These are phyloP conservation scores for Scedosporium aurantiacum DNA, from an alignment of 2,329 filamentous ascomycete genomes.

Conservation along the genomic window DNA sequence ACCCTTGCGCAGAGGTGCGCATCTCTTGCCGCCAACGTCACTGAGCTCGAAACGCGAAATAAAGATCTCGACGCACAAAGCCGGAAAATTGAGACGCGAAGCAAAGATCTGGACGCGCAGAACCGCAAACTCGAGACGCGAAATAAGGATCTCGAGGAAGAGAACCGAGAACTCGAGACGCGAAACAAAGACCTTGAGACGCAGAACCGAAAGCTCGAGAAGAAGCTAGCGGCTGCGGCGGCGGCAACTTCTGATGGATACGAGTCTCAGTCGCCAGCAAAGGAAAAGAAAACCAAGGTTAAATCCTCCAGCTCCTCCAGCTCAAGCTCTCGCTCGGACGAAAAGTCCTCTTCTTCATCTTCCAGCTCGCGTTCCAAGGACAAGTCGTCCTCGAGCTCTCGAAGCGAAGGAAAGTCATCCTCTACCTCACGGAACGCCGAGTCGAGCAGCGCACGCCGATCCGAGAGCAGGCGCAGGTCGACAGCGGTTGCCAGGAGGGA, in stretches of 20 bases:
- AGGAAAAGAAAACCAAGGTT: background rate
- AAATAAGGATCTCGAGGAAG: constrained; percentile 9
- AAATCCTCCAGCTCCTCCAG: background rate
- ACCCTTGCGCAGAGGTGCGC: background rate
- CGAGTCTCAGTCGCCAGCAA: background rate
- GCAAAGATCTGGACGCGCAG: background rate
- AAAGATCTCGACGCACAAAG: constrained; percentile 15
- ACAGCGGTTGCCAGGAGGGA: constrained; percentile 2
- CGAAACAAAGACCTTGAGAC: background rate
- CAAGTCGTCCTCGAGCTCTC: background rate
- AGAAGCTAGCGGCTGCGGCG: background rate
- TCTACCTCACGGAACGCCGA: background rate
- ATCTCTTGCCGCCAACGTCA: background rate
- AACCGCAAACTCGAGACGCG: background rate
- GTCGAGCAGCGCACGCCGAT: background rate
- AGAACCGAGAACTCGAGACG: constrained; percentile 14
- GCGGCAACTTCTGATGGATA: background rate
- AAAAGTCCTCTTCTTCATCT: background rate
- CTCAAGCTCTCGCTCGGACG: background rate
- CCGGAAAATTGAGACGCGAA: constrained; percentile 8
- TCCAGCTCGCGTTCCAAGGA: background rate
- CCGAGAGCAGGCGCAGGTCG: constrained; percentile 2
- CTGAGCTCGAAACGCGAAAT: background rate
- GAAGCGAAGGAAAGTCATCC: background rate
- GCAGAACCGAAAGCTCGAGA: background rate